A percentile compares a stretch with the other conserved stretches of the same genome.
Conservation (phyloP, 441 rosid genomes). For the Melianthus villosus region DNA sequence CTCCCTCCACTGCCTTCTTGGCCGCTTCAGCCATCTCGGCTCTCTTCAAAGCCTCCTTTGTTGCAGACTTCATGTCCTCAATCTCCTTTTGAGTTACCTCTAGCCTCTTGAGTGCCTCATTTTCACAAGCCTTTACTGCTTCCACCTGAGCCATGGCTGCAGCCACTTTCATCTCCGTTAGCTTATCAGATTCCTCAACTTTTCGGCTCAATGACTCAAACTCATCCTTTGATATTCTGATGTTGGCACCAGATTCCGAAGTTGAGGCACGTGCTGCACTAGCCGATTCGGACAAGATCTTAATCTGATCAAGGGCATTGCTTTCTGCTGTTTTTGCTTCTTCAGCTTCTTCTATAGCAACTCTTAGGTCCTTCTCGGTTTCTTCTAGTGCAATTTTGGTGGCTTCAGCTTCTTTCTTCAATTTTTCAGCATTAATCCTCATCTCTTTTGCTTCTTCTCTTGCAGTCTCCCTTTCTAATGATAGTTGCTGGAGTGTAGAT, state of each 20-base stretch:
- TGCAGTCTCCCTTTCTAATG: constrained; percentile 50
- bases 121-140: constrained; percentile 84
- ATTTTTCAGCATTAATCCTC: constrained; percentile 47
- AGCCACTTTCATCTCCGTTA: constrained; percentile 86
- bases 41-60: constrained; percentile 53
- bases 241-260: constrained; percentile 55
- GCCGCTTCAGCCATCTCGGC: constrained; percentile 97
- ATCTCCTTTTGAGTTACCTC: constrained; percentile 60
- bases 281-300: constrained; percentile 46
- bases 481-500: constrained; percentile 49
- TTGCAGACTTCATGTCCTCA: constrained; percentile 50
- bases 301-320: constrained; percentile 53
- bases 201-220: constrained; percentile 57
- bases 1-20: constrained; percentile 79
- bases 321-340: constrained; percentile 60
- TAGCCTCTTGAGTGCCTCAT: constrained; percentile 56
- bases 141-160: constrained; percentile 92
- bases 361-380: constrained; percentile 46
- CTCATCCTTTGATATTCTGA: constrained; percentile 74
- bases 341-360: constrained; percentile 69
- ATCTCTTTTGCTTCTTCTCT: constrained; percentile 49
- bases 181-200: constrained; percentile 51
- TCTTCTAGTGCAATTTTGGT: constrained; percentile 45
- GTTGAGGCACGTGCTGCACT: constrained; percentile 62
- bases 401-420: constrained; percentile 50